Evolutionary conservation across 2,329 filamentous ascomycete species (phyloP).

Genomic region (Venturia aucupariae): DNA sequence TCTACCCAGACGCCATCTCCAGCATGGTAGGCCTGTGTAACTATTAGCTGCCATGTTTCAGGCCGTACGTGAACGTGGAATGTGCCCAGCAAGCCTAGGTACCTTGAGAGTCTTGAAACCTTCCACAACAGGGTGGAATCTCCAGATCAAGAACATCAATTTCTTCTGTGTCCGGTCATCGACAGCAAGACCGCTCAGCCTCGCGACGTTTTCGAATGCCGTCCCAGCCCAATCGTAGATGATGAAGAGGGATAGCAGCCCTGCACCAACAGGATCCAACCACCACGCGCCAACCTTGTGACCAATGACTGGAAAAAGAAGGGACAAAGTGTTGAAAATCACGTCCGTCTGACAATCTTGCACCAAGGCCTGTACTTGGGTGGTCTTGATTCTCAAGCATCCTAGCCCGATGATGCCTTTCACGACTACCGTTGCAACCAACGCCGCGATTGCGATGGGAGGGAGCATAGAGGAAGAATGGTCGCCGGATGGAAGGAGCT

Average conservation of each 20-base stretch:
- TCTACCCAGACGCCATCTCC: conserved; percentile 56
- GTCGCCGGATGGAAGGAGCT: conserved; percentile 43
- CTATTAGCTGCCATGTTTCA: conserved; percentile 21
- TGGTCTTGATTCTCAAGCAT: conserved; percentile 51
- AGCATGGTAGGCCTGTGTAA: conserved; percentile 43
- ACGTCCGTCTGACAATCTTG: conserved; percentile 58
- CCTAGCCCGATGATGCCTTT: conserved; percentile 54
- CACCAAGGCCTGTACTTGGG: conserved; percentile 53
- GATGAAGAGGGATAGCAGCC: conserved; percentile 55
- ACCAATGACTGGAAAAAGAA: conserved; percentile 54
- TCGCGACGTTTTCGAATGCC: conserved; percentile 49
- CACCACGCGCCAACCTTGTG: conserved; percentile 53
- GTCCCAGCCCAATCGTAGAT: conserved; percentile 61
- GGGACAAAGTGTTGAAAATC: conserved; percentile 54
- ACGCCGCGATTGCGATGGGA: conserved; percentile 45
- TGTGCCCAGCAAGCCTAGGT: conserved; percentile 24
- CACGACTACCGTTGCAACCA: conserved; percentile 48
- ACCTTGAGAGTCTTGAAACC: conserved; percentile 43
- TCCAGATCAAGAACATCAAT: conserved; percentile 50
- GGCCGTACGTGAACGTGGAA: conserved; percentile 26
- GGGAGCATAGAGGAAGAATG: conserved; percentile 43
- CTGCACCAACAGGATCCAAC: conserved; percentile 56
- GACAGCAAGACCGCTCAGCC: conserved; percentile 50
- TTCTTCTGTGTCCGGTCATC: conserved; percentile 45
- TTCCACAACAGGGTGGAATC: conserved; percentile 44